Evolutionary conservation across 768 basidiomycete species (phyloP).

Genomic region (Calocybe indica): DNA sequence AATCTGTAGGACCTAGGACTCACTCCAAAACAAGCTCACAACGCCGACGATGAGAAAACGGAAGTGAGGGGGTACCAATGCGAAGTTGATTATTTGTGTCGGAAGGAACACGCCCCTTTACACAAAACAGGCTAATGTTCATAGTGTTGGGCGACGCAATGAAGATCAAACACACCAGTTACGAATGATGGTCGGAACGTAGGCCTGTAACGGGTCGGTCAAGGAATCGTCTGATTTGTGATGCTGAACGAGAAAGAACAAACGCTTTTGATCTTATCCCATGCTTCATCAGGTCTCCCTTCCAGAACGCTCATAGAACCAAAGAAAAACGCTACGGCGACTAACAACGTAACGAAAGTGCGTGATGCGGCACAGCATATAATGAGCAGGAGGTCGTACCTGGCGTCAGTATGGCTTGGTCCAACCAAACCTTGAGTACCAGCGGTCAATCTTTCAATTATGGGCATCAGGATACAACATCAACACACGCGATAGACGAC

Average conservation of each 20-base stretch:
- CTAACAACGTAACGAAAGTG: constrained; percentile 14
- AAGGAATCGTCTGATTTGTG: background rate
- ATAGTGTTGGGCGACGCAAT: no score
- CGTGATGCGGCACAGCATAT: background rate
- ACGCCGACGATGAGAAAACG: constrained; percentile 71
- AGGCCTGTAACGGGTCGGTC: constrained; percentile 36
- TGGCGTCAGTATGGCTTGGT: constrained; percentile 76
- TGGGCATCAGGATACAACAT: background rate
- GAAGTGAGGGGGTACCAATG: constrained; percentile 69
- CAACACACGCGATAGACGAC: constrained; percentile 55
- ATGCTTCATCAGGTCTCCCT: constrained; percentile 50
- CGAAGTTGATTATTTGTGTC: constrained; percentile 75
- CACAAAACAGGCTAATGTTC: no score
- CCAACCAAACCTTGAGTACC: constrained; percentile 60
- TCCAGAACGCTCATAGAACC: constrained; percentile 77
- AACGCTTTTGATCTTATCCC: constrained; percentile 43
- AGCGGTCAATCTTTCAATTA: no score
- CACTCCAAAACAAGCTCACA: constrained; percentile 82
- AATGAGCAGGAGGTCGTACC: constrained; percentile 24
- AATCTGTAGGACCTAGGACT: constrained; percentile 19
- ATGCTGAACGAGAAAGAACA: constrained; percentile 7
- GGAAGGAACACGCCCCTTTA: constrained; percentile 68
- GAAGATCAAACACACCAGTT: constrained; percentile 50
- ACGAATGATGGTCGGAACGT: constrained; percentile 65
- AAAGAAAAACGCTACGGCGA: constrained; percentile 48